These are phyloP conservation scores for Acacia confusa DNA, from an alignment of 306 rosid species.

Conservation along the genomic window DNA sequence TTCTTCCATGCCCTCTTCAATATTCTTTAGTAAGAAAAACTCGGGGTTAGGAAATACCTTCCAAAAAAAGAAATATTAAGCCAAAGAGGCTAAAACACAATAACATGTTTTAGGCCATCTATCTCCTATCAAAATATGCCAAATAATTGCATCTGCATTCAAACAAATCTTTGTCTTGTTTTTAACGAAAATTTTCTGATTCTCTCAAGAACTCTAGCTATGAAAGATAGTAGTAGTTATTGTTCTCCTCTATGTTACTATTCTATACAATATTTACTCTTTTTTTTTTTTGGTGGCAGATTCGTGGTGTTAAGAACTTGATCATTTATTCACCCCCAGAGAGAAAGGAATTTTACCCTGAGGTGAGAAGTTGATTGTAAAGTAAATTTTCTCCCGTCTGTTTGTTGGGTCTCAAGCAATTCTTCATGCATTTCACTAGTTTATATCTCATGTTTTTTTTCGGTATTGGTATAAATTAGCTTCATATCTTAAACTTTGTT, in stretches of 20 bases:
- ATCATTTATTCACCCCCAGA: slow-evolving; percentile 84
- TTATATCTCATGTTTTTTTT: not conserved
- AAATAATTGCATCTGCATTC: too few species aligned
- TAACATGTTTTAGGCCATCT: not conserved
- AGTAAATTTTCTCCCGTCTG: slow-evolving; percentile 13
- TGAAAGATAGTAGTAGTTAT: not conserved
- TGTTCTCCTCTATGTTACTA: slow-evolving; percentile 2
- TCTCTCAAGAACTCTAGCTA: not conserved
- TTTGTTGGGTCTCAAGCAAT: slow-evolving; percentile 1
- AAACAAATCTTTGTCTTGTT: not conserved
- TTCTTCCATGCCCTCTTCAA: too few species aligned
- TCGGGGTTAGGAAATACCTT: too few species aligned
- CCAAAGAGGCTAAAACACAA: too few species aligned
- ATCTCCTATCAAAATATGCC: not conserved
- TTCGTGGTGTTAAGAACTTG: slow-evolving; percentile 77
- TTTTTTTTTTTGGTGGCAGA: slow-evolving; percentile 44
- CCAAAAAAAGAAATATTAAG: too few species aligned
- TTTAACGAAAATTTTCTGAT: not conserved
- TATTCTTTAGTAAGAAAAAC: too few species aligned
- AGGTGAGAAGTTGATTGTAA: slow-evolving; percentile 49
- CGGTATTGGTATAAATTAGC: slow-evolving; percentile 15
- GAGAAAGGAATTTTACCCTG: slow-evolving; percentile 90
- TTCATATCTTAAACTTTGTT: not conserved
- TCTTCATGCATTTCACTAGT: slow-evolving; percentile 13
- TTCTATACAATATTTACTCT: slow-evolving; percentile 10